Base-by-base conservation (phyloP, 2,329 filamentous ascomycete species). In the Paramyrothecium roridum region DNA sequence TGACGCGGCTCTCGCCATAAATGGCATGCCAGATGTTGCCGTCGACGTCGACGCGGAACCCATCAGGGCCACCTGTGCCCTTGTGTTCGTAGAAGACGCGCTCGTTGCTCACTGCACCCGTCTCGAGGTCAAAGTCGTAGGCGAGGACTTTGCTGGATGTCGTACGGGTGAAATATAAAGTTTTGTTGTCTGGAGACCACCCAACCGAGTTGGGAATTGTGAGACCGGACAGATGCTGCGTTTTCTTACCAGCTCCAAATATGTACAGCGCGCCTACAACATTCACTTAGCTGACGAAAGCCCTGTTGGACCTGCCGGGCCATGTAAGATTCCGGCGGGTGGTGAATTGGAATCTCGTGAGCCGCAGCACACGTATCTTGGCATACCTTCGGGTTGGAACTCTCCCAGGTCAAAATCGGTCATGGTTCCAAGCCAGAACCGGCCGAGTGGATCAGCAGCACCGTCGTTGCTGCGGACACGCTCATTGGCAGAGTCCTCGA, bases 11-110 rank as follows among this genome's bases (percentile, higher is more conserved):
- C 59, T 88, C 89, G 53, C 91, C 91, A 67, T 91, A 95, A n/a
- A 95, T 79, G 8, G 91, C 90, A 58, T 89, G 87, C 93, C 93
- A 97, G 65, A 96, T 80, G 74, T 89, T 88, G n/a, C 91, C 92
- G 54, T 96, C 85, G 47, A 81, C 82, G 67, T 97, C 93, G 65
- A 96, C 83, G 59, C 88, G 87, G 73, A 93, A 93, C 2, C 93
- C 93, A 71, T 97, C 93, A 1, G 91, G 91, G 59, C 85, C 83
- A 50, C 87, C 87, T 23, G 80, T 70, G 1, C 82, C 82, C 3
- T 82, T 79, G 67, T 92, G 85, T 55, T 81, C 76, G 75, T 92
- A 93, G 73, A 92, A 91, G 40, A 87, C 76, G 54, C 89, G 84
- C 65, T 85, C 82, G 71, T 89, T 87, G 56, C 80, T 82, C 53